A percentile compares a stretch with the other conserved stretches of the same genome.
These are phyloP conservation scores for Pseudonitzschia pungens DNA, from an alignment of 108 stramenopile species.

Conservation along the genomic window DNA sequence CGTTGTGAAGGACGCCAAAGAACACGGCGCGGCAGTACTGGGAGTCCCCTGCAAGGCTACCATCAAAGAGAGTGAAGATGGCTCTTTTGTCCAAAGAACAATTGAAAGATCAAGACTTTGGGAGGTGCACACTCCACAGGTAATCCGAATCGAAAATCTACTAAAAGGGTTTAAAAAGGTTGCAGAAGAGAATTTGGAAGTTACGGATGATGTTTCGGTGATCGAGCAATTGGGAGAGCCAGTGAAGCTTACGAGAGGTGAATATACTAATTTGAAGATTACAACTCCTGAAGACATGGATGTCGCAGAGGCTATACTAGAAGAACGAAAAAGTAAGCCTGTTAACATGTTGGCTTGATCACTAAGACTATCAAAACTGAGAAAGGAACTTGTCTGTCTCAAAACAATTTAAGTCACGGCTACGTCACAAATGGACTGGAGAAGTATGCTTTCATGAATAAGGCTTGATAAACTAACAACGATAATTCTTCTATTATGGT, in stretches of 20 bases:
- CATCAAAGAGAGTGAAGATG: slow-evolving; percentile 90
- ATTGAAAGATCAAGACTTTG: slow-evolving; percentile 84
- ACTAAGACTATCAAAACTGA: not conserved
- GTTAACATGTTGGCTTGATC: slow-evolving; percentile 27
- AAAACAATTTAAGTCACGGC: too few species aligned
- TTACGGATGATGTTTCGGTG: slow-evolving; percentile 94
- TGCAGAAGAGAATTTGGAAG: slow-evolving; percentile 72
- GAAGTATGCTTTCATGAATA: too few species aligned
- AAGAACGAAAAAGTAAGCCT: slow-evolving; percentile 45
- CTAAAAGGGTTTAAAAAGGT: slow-evolving; percentile 82
- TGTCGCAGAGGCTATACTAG: slow-evolving; percentile 84
- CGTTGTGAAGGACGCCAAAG: slow-evolving; percentile 73
- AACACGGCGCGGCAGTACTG: slow-evolving; percentile 87
- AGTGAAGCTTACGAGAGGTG: slow-evolving; percentile 90
- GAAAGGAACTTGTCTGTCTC: too few species aligned
- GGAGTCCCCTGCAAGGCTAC: slow-evolving; percentile 97
- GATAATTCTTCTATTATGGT: too few species aligned
- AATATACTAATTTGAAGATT: slow-evolving; percentile 96
- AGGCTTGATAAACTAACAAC: too few species aligned
- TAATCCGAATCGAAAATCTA: slow-evolving; percentile 78
- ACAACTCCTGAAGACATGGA: slow-evolving; percentile 96
- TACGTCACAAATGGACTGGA: too few species aligned
- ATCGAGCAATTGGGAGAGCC: slow-evolving; percentile 91
- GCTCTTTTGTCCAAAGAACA: slow-evolving; percentile 73
- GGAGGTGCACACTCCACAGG: slow-evolving; percentile 95